phyloP scores from a whole-genome alignment of 768 basidiomycete species.

The Pilatotrama ljubarskyi region DNA sequence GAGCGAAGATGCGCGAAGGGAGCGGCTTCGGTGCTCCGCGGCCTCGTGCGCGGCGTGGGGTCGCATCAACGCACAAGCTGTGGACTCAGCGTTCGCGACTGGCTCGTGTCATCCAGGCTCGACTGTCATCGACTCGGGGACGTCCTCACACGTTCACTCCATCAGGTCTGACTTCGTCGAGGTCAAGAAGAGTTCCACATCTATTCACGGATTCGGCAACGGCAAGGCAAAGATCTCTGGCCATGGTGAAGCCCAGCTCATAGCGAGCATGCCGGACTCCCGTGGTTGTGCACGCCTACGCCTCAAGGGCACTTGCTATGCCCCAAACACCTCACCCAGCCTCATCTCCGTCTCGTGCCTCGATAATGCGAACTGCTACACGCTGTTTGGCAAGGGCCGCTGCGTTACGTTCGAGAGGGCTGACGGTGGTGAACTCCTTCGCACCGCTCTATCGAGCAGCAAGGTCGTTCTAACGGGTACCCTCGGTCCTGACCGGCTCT shows the following conservation, averaged over 20 bases:
- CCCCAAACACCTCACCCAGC: slow-evolving; percentile 4
- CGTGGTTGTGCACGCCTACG: neutral
- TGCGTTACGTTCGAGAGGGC: slow-evolving; percentile 1
- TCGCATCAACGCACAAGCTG: too few species aligned
- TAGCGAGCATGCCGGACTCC: neutral
- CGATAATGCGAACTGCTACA: slow-evolving; percentile 8
- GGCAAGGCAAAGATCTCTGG: neutral
- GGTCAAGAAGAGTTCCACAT: neutral
- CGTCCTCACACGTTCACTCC: slow-evolving; percentile 3
- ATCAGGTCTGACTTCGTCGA: neutral
- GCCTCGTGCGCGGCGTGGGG: too few species aligned
- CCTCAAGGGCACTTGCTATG: slow-evolving; percentile 2
- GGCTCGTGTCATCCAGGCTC: neutral
- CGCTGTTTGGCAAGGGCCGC: slow-evolving; percentile 7
- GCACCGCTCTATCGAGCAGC: neutral
- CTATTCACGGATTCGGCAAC: slow-evolving; percentile 4
- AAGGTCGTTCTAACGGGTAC: neutral
- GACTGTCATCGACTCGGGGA: slow-evolving; percentile 4
- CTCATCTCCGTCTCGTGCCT: slow-evolving; percentile 10
- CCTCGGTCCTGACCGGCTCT: slow-evolving; percentile 1
- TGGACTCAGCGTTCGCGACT: neutral
- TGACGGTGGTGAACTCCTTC: slow-evolving; percentile 1
- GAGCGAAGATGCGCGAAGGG: too few species aligned
- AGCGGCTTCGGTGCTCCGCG: too few species aligned
- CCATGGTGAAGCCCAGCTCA: slow-evolving; percentile 4